Base-by-base conservation (phyloP, 495 filamentous ascomycete genomes). In the Aspergillus cavernicola region DNA sequence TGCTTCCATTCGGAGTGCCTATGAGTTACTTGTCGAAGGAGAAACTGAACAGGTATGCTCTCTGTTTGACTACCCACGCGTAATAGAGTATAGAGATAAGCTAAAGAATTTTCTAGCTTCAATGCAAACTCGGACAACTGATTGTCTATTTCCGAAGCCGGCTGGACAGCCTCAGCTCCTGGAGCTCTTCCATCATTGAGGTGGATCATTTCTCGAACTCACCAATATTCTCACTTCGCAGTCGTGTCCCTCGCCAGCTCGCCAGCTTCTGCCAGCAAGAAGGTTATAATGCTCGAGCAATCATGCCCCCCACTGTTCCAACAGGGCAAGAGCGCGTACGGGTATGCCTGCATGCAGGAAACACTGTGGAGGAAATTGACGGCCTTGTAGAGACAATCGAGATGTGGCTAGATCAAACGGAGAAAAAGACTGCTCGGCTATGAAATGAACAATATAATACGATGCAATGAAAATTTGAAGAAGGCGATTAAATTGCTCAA, bases 241-340 rank as follows among this genome's bases (percentile, higher is more conserved):
- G 66, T 32, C 71, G 55, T 0, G 53, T 62, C 1, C 73, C 61
- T 8, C 67, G 60, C 18, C 58, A 61, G 38, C 62, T 68, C 28
- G 71, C 61, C 10, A 64, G 45, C 41, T 55, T 45, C 29, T 76
- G 72, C 40, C 72, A 73, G 52, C 31, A 54, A 22, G 35, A 59
- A 4, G 72, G 72, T 5, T 70, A 62, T 24, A 42, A 64, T n/a
- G 68, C 72, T 6, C 69, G 70, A 19, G 68, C 77, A 6, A 78
- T 82, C 52, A 75, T 76, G 68, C 62, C 72, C 36, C 77, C 79
- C 0, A 72, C 74, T 0, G 69, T 81, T 2, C 76, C 78, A 0
- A 67, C 66, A 13, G 76, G 76, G 5, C 66, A 66, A 54, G 71
- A 74, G 36, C 69, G 78, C 1, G 71, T 81, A n/a, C 61, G 78